Evolutionary conservation across 768 basidiomycete species (phyloP), one percentile per base, ranked within the genome.

Genomic region (Neoboletus magnificus): DNA sequence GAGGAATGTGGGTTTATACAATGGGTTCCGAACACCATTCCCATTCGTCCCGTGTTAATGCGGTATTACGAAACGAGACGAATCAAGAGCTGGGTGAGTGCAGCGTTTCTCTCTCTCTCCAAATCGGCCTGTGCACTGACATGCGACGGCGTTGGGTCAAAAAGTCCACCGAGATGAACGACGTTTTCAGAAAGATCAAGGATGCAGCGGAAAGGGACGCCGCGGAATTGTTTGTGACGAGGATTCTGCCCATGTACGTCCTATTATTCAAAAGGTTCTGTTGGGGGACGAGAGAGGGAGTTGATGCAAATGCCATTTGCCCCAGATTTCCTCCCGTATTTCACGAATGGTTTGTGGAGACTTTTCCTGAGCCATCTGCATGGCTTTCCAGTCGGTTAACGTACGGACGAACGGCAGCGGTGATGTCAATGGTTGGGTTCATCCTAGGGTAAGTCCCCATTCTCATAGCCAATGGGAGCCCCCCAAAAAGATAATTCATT

Each of bases 391-490:
- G 90, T 68, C 85, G 96, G n/a, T 71, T 92, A 62, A 78, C 84
- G 1, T 99, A 95, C 66, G 86, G 82, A 5, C 81, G 96, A 41
- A 97, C 96, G 0, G 83, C 90, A 0, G 97, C 96, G 0, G 97
- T 98, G 51, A 98, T 97, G 88, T 97, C 91, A 1, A 98, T 99
- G 91, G 91, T 98, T 22, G 97, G 97, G 12, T 96, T 91, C 64
- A 93, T 99, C 41, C 77, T 98, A 13, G 96, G 96, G 93, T 96
- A 60, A 44, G 56, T 32, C 39, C 9, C n/a, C 12, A 36, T 6
- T 1, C 5, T 20, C 32, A 7, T n/a, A 0, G 8, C 1, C 9
- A 1, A 15, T 23, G 13, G 6, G 16, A 7, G 20, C 16, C 15
- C n/a, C n/a, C n/a, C n/a, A n/a, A 16, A 27, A 23, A 32, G 10